phyloP scores from a whole-genome alignment of 345 rosid genomes.

The Dipteronia dyeriana region DNA sequence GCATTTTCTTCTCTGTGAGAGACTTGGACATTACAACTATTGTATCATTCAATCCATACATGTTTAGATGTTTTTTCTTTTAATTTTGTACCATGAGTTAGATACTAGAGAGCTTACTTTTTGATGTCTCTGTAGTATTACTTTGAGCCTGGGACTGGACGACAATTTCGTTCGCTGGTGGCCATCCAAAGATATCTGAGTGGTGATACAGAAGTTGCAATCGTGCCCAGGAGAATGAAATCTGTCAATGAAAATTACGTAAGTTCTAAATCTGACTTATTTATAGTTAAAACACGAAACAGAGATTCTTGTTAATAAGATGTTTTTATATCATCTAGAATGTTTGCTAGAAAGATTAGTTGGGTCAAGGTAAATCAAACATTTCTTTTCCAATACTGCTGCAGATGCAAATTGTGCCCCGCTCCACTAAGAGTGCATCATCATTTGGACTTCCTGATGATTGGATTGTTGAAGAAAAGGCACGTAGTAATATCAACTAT shows the following conservation, averaged over 20 bases:
- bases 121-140: constrained; percentile 41
- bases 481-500: constrained; percentile 23
- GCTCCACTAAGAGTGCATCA: constrained; percentile 14
- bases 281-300: neutral
- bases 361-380: neutral
- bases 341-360: neutral
- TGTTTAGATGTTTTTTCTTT: neutral
- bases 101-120: constrained; percentile 2
- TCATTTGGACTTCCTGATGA: constrained; percentile 30
- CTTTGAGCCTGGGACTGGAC: constrained; percentile 47
- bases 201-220: constrained; percentile 13
- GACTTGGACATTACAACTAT: neutral
- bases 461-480: constrained; percentile 44
- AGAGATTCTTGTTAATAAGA: neutral
- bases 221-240: neutral
- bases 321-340: neutral
- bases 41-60: neutral
- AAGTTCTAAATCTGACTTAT: constrained; percentile 14
- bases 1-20: neutral
- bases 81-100: neutral
- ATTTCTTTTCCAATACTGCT: neutral
- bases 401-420: constrained; percentile 39
- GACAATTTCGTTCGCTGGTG: constrained; percentile 50
- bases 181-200: constrained; percentile 48
- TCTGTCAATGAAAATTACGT: constrained; percentile 18